These are phyloP conservation scores for Lactarius indigo DNA, from an alignment of 768 basidiomycete species.

Conservation along the genomic window DNA sequence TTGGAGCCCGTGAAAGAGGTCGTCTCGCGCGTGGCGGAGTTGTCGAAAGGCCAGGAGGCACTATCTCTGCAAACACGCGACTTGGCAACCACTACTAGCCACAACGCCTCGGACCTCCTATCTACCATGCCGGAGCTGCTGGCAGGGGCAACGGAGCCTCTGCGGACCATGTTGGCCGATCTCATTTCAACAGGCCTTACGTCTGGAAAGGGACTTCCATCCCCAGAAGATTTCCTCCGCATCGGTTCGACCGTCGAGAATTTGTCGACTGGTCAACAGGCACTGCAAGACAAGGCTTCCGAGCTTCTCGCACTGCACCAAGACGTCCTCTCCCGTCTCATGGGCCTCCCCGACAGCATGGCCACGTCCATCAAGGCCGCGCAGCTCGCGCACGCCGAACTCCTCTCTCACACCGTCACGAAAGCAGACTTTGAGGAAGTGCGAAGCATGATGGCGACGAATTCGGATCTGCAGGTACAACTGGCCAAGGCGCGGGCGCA, in stretches of 20 bases:
- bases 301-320: conserved; percentile 51
- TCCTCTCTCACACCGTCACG: conserved; percentile 53
- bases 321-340: conserved; percentile 50
- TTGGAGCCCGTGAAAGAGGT: conserved; percentile 44
- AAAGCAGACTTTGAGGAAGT: conserved; percentile 70
- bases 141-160: conserved; percentile 40
- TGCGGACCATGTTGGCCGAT: conserved; percentile 35
- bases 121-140: conserved; percentile 48
- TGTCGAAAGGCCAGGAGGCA: conserved; percentile 44
- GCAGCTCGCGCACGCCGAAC: conserved; percentile 59
- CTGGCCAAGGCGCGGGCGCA: conserved; percentile 72
- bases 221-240: conserved; percentile 33
- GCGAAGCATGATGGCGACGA: conserved; percentile 47
- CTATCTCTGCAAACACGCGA: conserved; percentile 38
- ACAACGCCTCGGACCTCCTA: conserved; percentile 40
- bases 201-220: conserved; percentile 22
- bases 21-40: conserved; percentile 37
- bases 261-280: conserved; percentile 50
- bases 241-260: conserved; percentile 50
- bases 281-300: conserved; percentile 44
- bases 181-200: conserved; percentile 24
- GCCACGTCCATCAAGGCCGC: conserved; percentile 50
- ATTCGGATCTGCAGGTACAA: conserved; percentile 68
- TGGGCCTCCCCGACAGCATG: conserved; percentile 57
- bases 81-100: conserved; percentile 38